Conservation (phyloP, 495 filamentous ascomycete species). For the Aspergillus incahuasiensis region DNA sequence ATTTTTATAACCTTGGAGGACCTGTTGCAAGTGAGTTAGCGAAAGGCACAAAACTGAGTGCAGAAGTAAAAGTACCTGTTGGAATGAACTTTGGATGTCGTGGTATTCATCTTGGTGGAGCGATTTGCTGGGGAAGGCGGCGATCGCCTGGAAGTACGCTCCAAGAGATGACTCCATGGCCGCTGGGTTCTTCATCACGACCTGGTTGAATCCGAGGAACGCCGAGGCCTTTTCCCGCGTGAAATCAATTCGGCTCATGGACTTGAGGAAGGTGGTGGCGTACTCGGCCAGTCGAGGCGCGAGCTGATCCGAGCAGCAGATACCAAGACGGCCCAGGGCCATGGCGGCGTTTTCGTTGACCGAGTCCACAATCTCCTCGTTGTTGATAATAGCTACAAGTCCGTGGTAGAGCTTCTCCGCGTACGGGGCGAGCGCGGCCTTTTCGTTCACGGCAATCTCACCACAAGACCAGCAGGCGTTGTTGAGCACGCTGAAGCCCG, state of each 20-base stretch:
- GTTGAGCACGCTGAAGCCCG: conserved; percentile 86
- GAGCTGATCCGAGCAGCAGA: conserved; percentile 71
- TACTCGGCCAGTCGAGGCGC: conserved; percentile 79
- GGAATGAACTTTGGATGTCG: conserved; percentile 48
- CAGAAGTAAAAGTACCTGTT: conserved; percentile 39
- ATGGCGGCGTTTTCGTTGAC: conserved; percentile 95
- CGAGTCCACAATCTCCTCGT: conserved; percentile 79
- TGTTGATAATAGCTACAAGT: conserved; percentile 71
- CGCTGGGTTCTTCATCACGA: conserved; percentile 81
- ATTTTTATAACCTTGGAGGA: conserved; percentile 73
- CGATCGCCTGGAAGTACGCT: conserved; percentile 81
- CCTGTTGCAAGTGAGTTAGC: conserved; percentile 44
- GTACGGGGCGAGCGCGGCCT: conserved; percentile 73
- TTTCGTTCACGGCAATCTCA: conserved; percentile 86
- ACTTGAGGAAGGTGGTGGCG: conserved; percentile 72
- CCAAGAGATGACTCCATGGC: conserved; percentile 83
- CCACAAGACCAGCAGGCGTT: conserved; percentile 98
- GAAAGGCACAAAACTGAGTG: background rate
- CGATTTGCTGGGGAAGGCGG: conserved; percentile 61
- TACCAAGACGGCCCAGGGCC: conserved; percentile 81
- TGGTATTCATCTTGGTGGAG: conserved; percentile 48
- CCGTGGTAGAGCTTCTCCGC: conserved; percentile 70
- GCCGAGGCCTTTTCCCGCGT: conserved; percentile 95
- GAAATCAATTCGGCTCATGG: conserved; percentile 78
- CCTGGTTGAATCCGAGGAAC: conserved; percentile 80